Percentiles rank a stretch among this genome's conserved stretches.
These are phyloP conservation scores for Rhinocladiella similis DNA, from an alignment of 2,329 filamentous ascomycete genomes.

Conservation along the genomic window DNA sequence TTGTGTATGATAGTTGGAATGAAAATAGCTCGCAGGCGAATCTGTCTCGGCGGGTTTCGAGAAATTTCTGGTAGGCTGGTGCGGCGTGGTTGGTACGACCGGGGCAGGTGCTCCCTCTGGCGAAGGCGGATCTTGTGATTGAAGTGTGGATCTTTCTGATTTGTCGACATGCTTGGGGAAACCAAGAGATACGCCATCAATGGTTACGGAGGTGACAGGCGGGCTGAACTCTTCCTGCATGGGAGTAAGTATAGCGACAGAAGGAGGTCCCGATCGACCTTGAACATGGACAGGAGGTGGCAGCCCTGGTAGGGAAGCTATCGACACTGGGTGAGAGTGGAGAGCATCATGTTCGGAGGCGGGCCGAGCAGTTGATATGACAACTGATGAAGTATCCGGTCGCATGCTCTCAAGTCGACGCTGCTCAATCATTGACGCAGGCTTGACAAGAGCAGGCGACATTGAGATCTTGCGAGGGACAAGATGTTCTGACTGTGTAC, in stretches of 20 bases:
- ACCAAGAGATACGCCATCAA: slow-evolving; percentile 20
- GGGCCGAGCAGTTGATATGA: slow-evolving; percentile 24
- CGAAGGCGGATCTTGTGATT: not conserved
- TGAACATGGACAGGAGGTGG: slow-evolving; percentile 32
- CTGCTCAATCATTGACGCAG: slow-evolving; percentile 28
- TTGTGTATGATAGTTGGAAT: slow-evolving; percentile 24
- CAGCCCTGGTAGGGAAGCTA: slow-evolving; percentile 28
- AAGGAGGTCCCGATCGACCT: slow-evolving; percentile 26
- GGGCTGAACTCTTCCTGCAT: slow-evolving; percentile 31
- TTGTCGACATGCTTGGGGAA: slow-evolving; percentile 19
- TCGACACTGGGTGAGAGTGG: slow-evolving; percentile 30
- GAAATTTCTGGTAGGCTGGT: slow-evolving; percentile 21
- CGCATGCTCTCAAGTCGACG: slow-evolving; percentile 16
- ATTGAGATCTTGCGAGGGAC: slow-evolving; percentile 17
- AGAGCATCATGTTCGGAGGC: slow-evolving; percentile 30
- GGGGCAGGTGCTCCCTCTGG: slow-evolving; percentile 7
- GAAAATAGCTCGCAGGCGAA: slow-evolving; percentile 13
- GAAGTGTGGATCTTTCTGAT: not conserved
- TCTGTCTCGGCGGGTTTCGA: slow-evolving; percentile 19
- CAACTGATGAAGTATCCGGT: slow-evolving; percentile 19
- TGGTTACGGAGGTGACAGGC: slow-evolving; percentile 21
- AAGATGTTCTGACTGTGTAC: slow-evolving; percentile 29
- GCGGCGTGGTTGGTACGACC: slow-evolving; percentile 1
- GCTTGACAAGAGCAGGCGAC: slow-evolving; percentile 18
- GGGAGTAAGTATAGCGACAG: slow-evolving; percentile 25